Conservation (phyloP, 768 basidiomycete genomes). For the Termitomyces eurrhizus region DNA sequence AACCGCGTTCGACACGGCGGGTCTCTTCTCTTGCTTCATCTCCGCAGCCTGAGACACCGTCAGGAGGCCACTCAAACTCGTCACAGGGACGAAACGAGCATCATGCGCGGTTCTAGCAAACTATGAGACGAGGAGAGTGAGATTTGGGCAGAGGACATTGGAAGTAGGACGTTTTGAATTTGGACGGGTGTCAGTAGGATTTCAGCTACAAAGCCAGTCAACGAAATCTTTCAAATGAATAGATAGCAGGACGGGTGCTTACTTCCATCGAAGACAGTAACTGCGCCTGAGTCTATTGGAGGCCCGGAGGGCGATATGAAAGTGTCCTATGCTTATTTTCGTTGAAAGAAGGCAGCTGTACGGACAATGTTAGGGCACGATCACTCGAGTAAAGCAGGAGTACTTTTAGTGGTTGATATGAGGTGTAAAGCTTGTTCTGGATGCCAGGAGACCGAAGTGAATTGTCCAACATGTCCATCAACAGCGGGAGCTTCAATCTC, state of each 20-base stretch:
- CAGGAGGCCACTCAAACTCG: slow-evolving; percentile 22
- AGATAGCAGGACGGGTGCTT: slow-evolving; percentile 22
- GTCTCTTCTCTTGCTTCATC: slow-evolving; percentile 29
- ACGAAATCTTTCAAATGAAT: neutral
- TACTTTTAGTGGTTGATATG: slow-evolving; percentile 65
- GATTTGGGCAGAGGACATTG: slow-evolving; percentile 75
- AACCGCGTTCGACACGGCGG: slow-evolving; percentile 85
- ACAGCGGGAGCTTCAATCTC: slow-evolving; percentile 55
- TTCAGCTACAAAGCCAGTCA: slow-evolving; percentile 53
- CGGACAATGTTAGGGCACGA: neutral
- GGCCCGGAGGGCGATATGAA: slow-evolving; percentile 52
- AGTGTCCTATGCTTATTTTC: slow-evolving; percentile 77
- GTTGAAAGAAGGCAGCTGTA: slow-evolving; percentile 51
- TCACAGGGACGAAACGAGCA: slow-evolving; percentile 66
- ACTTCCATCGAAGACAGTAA: slow-evolving; percentile 91
- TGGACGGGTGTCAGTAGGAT: slow-evolving; percentile 91
- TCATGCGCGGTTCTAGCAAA: slow-evolving; percentile 76
- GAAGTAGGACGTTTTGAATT: slow-evolving; percentile 95
- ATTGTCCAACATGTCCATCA: slow-evolving; percentile 35
- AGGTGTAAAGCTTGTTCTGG: slow-evolving; percentile 71
- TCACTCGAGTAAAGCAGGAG: slow-evolving; percentile 14
- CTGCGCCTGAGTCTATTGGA: slow-evolving; percentile 77
- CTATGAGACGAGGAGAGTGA: slow-evolving; percentile 23
- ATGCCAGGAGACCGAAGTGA: slow-evolving; percentile 83
- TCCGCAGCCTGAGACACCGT: slow-evolving; percentile 21